These are phyloP conservation scores for Leccinum olivaceopallidum DNA, from an alignment of 768 basidiomycete species.

Conservation along the genomic window DNA sequence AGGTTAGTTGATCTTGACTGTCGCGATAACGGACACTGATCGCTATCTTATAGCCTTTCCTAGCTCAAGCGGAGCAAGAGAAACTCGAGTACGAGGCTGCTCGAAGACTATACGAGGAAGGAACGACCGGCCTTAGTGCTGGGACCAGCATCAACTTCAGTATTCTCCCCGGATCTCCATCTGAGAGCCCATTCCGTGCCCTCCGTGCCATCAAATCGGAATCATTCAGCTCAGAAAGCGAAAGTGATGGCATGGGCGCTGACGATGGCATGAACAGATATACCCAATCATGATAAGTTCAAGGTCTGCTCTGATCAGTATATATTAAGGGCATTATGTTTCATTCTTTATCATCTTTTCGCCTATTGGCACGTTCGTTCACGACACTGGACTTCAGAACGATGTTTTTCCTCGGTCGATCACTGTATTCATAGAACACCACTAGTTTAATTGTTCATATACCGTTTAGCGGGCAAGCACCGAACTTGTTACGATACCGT, in stretches of 20 bases:
- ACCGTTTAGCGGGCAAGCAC: slow-evolving; percentile 22
- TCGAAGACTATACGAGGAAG: slow-evolving; percentile 84
- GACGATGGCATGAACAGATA: slow-evolving; percentile 47
- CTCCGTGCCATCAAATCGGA: slow-evolving; percentile 54
- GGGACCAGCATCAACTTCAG: slow-evolving; percentile 82
- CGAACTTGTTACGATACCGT: slow-evolving; percentile 25
- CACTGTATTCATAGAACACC: slow-evolving; percentile 43
- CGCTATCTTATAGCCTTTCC: slow-evolving; percentile 65
- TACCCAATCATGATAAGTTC: slow-evolving; percentile 34
- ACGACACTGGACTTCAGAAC: slow-evolving; percentile 35
- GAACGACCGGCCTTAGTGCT: slow-evolving; percentile 60
- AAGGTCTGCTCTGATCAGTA: slow-evolving; percentile 16
- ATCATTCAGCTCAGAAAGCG: slow-evolving; percentile 65
- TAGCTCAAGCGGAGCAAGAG: slow-evolving; percentile 92
- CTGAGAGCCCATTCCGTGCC: slow-evolving; percentile 42
- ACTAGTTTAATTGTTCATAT: slow-evolving; percentile 37
- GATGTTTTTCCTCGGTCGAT: slow-evolving; percentile 34
- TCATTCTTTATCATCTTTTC: slow-evolving; percentile 24
- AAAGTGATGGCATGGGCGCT: slow-evolving; percentile 62
- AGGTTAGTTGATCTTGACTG: slow-evolving; percentile 51
- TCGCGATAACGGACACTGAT: slow-evolving; percentile 15
- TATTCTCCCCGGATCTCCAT: slow-evolving; percentile 70
- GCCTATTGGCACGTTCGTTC: slow-evolving; percentile 18
- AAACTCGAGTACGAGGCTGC: slow-evolving; percentile 92
- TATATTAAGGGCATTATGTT: slow-evolving; percentile 15